Conservation (phyloP, 148 eudicot species). For the Nepenthes mirabilis region DNA sequence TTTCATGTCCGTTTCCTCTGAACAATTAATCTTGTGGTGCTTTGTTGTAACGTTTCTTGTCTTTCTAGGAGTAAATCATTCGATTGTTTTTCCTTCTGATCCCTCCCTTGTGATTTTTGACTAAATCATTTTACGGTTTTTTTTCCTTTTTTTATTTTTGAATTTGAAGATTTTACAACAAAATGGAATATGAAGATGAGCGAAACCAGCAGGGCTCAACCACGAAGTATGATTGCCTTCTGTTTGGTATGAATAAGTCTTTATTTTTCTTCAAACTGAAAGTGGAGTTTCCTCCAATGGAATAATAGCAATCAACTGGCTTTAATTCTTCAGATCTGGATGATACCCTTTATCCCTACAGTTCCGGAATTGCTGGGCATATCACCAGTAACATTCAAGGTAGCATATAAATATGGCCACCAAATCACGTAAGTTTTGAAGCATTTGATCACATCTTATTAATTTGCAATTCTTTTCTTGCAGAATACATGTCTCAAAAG, state of each 20-base stretch:
- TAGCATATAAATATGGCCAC: constrained; percentile 5
- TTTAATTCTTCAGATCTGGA: constrained; percentile 58
- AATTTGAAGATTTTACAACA: constrained; percentile 5
- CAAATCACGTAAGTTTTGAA: background rate
- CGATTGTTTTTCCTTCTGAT: background rate
- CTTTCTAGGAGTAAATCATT: too few species aligned
- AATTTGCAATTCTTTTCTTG: constrained; percentile 2
- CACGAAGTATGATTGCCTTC: constrained; percentile 68
- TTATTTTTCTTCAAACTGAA: background rate
- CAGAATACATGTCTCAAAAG: constrained; percentile 64
- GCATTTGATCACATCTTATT: background rate
- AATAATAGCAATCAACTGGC: background rate
- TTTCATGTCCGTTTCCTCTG: too few species aligned
- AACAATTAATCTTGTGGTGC: too few species aligned
- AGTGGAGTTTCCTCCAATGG: background rate
- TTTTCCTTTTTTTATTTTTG: background rate
- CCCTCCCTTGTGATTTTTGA: background rate
- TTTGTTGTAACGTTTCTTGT: too few species aligned
- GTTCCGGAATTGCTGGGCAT: constrained; percentile 59
- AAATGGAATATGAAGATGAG: constrained; percentile 31
- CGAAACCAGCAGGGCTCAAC: constrained; percentile 15
- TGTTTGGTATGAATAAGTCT: constrained; percentile 43
- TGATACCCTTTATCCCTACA: constrained; percentile 87
- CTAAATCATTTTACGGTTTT: background rate
- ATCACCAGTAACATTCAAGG: constrained; percentile 66